Evolutionary conservation across 495 filamentous ascomycete genomes (phyloP).

Genomic region (Aspergillus campestris): DNA sequence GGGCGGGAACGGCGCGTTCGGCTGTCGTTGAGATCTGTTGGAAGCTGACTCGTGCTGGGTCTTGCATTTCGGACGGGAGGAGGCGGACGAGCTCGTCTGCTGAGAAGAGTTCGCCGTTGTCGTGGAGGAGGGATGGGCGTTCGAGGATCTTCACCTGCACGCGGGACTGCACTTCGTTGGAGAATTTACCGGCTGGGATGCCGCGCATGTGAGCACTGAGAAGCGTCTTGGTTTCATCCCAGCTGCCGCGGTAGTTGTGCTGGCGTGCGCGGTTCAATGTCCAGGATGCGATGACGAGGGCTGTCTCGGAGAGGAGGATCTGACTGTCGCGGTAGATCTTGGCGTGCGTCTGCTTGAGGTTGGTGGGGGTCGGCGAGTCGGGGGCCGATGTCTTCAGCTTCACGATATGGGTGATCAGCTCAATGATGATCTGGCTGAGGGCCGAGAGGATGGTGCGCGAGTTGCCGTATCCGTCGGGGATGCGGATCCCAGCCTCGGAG

Average conservation of each 20-base stretch:
- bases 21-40: slow-evolving; percentile 12
- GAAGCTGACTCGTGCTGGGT: slow-evolving; percentile 17
- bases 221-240: slow-evolving; percentile 28
- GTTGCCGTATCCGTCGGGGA: slow-evolving; percentile 26
- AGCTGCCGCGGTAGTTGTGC: slow-evolving; percentile 18
- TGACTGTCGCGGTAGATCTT: slow-evolving; percentile 38
- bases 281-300: slow-evolving; percentile 34
- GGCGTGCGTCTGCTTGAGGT: slow-evolving; percentile 33
- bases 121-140: slow-evolving; percentile 25
- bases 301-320: slow-evolving; percentile 31
- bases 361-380: slow-evolving; percentile 20
- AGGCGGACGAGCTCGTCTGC: slow-evolving; percentile 25
- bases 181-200: slow-evolving; percentile 24
- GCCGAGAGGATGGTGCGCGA: slow-evolving; percentile 30
- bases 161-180: slow-evolving; percentile 20
- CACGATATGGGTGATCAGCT: slow-evolving; percentile 34
- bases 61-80: slow-evolving; percentile 24
- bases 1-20: slow-evolving; percentile 12
- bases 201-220: slow-evolving; percentile 24
- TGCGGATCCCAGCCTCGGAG: slow-evolving; percentile 23
- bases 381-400: slow-evolving; percentile 22
- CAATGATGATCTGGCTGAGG: slow-evolving; percentile 34
- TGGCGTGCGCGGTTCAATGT: slow-evolving; percentile 26
- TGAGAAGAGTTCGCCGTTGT: slow-evolving; percentile 32
- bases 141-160: slow-evolving; percentile 31